Conservation (phyloP, 306 rosid genomes). For the Prosopis cineraria region DNA sequence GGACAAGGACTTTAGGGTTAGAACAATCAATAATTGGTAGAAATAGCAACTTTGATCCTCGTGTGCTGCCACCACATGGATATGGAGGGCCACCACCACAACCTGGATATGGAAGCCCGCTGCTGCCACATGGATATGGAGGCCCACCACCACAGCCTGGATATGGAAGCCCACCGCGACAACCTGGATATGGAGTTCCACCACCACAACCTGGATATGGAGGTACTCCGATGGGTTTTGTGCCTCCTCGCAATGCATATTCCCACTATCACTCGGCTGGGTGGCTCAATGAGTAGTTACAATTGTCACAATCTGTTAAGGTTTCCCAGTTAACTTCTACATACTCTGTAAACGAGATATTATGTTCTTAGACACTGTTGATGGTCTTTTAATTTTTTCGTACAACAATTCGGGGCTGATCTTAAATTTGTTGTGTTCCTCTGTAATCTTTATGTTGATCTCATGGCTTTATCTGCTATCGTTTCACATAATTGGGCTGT, state of each 20-base stretch:
- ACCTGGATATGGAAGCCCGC: constrained; percentile 37
- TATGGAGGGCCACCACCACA: neutral
- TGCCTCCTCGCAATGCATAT: constrained; percentile 40
- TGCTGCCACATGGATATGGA: constrained; percentile 18
- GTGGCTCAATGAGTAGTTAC: constrained; percentile 52
- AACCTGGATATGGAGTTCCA: neutral
- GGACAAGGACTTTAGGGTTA: constrained; percentile 41
- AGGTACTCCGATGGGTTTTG: constrained; percentile 39
- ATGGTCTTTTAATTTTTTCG: neutral
- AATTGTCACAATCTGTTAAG: neutral
- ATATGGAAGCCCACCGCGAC: constrained; percentile 35
- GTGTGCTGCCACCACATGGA: constrained; percentile 33
- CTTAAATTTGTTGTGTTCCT: too few relatives aligned
- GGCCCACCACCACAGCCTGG: constrained; percentile 12
- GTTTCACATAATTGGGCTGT: too few relatives aligned
- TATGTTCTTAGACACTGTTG: neutral
- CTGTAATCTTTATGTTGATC: too few relatives aligned
- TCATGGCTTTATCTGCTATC: too few relatives aligned
- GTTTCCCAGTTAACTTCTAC: neutral
- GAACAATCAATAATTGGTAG: constrained; percentile 35
- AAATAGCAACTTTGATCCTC: constrained; percentile 28
- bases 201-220: constrained; percentile 33
- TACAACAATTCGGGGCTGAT: neutral
- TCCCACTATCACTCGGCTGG: constrained; percentile 55
- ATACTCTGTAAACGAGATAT: neutral